Evolutionary conservation across 1,284 basidiomycete genomes (phyloP).

Genomic region (Ceratobasidium sp.): DNA sequence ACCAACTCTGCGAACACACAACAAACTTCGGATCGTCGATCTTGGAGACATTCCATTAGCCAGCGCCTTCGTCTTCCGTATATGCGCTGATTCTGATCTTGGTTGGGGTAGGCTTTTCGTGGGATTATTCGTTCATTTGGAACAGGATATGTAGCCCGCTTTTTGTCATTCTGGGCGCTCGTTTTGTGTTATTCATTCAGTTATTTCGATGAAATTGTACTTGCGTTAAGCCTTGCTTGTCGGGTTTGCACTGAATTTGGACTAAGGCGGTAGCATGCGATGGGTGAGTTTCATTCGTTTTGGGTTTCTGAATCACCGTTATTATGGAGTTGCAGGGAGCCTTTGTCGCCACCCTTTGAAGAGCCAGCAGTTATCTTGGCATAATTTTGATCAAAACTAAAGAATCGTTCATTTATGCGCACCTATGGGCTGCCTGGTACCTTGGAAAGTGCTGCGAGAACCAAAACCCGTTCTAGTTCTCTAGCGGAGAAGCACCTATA

Average conservation of each 20-base stretch:
- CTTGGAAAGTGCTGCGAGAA: too few species aligned
- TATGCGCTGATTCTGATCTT: background rate
- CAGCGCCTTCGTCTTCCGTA: slow-evolving; percentile 1
- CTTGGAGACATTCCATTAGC: background rate
- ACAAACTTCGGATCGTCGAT: background rate
- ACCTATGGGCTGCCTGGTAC: too few species aligned
- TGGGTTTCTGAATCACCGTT: too few species aligned
- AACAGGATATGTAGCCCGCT: background rate
- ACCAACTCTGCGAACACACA: background rate
- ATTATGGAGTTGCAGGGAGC: too few species aligned
- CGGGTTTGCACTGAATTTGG: background rate
- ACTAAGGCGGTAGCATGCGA: too few species aligned
- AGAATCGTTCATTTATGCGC: too few species aligned
- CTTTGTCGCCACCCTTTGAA: too few species aligned
- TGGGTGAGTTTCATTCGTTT: too few species aligned
- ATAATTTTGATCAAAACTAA: too few species aligned
- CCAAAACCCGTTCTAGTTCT: too few species aligned
- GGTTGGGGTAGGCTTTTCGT: background rate
- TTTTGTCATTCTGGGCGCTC: background rate
- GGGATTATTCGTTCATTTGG: background rate
- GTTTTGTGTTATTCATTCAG: slow-evolving; percentile 4
- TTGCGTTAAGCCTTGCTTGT: background rate
- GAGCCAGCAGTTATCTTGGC: too few species aligned
- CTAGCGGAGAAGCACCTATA: too few species aligned
- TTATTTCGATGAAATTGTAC: background rate